Conservation (phyloP, 441 rosid species). For the Erodium moschatum region DNA sequence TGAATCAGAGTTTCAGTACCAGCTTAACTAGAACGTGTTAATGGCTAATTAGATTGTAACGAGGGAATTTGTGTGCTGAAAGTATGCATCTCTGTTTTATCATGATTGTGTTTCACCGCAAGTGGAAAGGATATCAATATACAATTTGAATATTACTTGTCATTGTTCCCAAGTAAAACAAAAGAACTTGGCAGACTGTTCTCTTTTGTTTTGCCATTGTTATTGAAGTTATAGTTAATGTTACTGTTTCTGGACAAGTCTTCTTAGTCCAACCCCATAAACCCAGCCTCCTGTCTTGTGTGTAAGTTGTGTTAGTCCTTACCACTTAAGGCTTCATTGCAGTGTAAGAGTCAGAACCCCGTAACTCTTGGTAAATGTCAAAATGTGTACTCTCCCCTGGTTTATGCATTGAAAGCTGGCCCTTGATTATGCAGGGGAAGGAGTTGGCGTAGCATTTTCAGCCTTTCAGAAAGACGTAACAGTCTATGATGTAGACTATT, state of each 20-base stretch:
- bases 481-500: constrained; percentile 53
- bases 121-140: background rate
- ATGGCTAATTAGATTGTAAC: too few relatives aligned
- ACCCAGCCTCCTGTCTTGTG: too few relatives aligned
- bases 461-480: constrained; percentile 35
- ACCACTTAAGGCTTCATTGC: background rate
- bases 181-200: too few relatives aligned
- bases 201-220: too few relatives aligned
- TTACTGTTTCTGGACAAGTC: too few relatives aligned
- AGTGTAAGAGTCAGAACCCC: background rate
- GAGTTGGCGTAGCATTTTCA: constrained; percentile 58
- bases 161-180: background rate
- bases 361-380: background rate
- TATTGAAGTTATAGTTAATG: too few relatives aligned
- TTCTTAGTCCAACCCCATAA: too few relatives aligned
- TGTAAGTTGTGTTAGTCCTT: too few relatives aligned
- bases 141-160: background rate
- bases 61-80: background rate
- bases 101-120: background rate
- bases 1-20: background rate
- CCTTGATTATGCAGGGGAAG: constrained; percentile 51
- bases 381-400: background rate
- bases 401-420: too few relatives aligned
- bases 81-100: too few relatives aligned
- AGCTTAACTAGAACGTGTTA: background rate